Evolutionary conservation across 371 early-diverging fungal genomes (phyloP).

Genomic region (Mortierella sp.): DNA sequence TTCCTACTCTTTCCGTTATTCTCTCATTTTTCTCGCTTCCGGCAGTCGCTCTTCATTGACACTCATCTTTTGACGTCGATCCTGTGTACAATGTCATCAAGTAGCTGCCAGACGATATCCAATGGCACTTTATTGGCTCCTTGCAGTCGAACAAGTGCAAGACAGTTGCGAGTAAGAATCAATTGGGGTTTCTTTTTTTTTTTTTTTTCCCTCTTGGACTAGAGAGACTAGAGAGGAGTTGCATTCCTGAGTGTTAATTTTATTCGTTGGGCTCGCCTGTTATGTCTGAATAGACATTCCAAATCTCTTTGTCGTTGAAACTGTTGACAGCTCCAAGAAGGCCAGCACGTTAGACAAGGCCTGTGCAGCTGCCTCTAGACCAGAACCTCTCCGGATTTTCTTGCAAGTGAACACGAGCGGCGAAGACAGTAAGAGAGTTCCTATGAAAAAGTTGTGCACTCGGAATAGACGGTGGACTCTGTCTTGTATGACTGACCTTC

Average conservation of each 20-base stretch:
- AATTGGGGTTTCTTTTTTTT: not conserved
- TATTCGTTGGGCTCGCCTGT: no score
- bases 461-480: not conserved
- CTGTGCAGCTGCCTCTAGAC: conserved; percentile 58
- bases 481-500: not conserved
- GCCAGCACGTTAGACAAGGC: conserved; percentile 86
- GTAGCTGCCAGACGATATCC: conserved; percentile 77
- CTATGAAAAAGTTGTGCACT: not conserved
- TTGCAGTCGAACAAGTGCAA: conserved; percentile 97
- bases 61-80: not conserved
- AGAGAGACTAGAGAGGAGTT: no score
- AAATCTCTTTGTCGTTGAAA: conserved; percentile 91
- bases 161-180: conserved; percentile 66
- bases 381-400: conserved; percentile 77
- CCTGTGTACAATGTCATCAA: not conserved
- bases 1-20: conserved; percentile 37
- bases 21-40: conserved; percentile 64
- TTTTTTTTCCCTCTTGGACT: not conserved
- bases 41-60: no score
- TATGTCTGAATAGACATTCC: conserved; percentile 69
- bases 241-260: not conserved
- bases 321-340: conserved; percentile 85
- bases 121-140: conserved; percentile 97
- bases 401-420: conserved; percentile 95
- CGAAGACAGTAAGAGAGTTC: conserved; percentile 80